Conservation (phyloP, 2,329 filamentous ascomycete species). For the Ophiosphaerella narmari region DNA sequence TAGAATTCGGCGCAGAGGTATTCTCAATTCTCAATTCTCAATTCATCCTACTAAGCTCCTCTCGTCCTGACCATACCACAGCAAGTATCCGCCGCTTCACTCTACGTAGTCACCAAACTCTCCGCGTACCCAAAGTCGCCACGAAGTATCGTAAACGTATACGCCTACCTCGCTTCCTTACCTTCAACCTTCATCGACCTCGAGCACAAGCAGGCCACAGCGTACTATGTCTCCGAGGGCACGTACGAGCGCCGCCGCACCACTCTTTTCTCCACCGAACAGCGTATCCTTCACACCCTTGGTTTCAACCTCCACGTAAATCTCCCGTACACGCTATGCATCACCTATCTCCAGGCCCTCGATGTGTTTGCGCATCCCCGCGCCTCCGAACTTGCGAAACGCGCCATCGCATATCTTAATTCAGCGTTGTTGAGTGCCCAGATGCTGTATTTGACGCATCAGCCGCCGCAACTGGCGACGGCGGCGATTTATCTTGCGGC, state of each 20-base stretch:
- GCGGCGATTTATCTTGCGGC: conserved; percentile 91
- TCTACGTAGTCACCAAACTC: conserved; percentile 84
- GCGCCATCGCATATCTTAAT: conserved; percentile 80
- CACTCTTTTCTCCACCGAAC: conserved; percentile 76
- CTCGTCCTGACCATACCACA: conserved; percentile 46
- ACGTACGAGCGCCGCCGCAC: conserved; percentile 64
- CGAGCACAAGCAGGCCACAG: conserved; percentile 26
- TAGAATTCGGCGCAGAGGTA: conserved; percentile 63
- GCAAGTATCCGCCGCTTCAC: conserved; percentile 78
- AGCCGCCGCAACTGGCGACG: conserved; percentile 82
- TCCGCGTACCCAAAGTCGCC: conserved; percentile 76
- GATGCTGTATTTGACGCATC: conserved; percentile 87
- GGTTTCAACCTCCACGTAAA: conserved; percentile 85
- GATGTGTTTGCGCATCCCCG: conserved; percentile 61
- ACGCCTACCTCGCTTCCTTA: conserved; percentile 75
- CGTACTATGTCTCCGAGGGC: conserved; percentile 70
- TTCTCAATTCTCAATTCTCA: no score
- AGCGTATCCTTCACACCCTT: conserved; percentile 73
- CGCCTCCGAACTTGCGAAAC: conserved; percentile 62
- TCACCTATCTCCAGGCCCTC: conserved; percentile 91
- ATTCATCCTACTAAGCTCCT: neutral
- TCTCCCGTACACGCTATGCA: conserved; percentile 81
- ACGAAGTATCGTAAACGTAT: conserved; percentile 82
- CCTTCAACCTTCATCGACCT: conserved; percentile 57
- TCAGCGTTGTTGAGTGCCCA: conserved; percentile 84